These are phyloP conservation scores for Sclerotiophoma versabilis DNA, from an alignment of 2,329 filamentous ascomycete genomes.

Conservation along the genomic window DNA sequence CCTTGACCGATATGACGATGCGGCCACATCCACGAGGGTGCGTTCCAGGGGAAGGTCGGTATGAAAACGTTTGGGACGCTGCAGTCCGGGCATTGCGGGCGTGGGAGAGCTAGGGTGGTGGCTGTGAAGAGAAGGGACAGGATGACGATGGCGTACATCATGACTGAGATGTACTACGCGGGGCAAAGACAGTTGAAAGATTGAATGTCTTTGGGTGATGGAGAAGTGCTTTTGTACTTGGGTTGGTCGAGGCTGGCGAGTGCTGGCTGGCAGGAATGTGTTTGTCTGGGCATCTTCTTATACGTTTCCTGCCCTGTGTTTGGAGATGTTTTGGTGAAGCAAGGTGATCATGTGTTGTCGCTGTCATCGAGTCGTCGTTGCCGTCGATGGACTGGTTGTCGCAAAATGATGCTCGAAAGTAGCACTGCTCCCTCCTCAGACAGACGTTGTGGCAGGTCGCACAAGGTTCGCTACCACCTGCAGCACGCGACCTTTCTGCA, in stretches of 20 bases:
- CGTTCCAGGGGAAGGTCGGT: not conserved
- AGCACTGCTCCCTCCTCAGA: conserved; percentile 5
- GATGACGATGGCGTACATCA: conserved; percentile 17
- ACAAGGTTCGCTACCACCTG: conserved; percentile 19
- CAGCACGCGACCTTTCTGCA: conserved; percentile 29
- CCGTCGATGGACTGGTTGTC: conserved; percentile 5
- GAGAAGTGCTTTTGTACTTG: not conserved
- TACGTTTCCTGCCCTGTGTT: not conserved
- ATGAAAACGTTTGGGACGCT: not conserved
- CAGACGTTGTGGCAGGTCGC: conserved; percentile 17
- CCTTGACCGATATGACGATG: not conserved
- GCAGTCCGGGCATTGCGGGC: not conserved
- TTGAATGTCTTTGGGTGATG: not conserved
- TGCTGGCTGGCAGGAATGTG: conserved; percentile 13
- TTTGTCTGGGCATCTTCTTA: conserved; percentile 7
- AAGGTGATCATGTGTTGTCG: not conserved
- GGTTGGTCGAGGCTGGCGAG: conserved; percentile 7
- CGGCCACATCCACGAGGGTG: not conserved
- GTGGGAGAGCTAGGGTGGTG: conserved; percentile 3
- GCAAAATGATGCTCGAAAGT: conserved; percentile 8
- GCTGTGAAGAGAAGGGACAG: conserved; percentile 18
- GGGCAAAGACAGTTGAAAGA: not conserved
- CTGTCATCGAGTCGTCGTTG: not conserved
- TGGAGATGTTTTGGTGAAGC: not conserved
- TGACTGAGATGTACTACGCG: not conserved